Evolutionary conservation across 441 rosid species (phyloP), one percentile per base, ranked within the genome.

Genomic region (Populus hybrid): DNA sequence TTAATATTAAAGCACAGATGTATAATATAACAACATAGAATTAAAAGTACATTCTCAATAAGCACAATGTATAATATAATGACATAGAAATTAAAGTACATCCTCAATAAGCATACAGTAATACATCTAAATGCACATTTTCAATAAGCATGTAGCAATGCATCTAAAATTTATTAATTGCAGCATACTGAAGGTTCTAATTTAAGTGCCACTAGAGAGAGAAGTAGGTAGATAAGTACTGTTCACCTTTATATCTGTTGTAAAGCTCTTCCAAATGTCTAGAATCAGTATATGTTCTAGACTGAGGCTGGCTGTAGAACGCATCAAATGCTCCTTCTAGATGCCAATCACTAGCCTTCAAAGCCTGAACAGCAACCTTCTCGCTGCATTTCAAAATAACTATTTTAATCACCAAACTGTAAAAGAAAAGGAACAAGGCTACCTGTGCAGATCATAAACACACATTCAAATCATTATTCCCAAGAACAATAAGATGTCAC

Each of bases 221-320:
- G 18, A 74, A 42, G 61, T 31, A 3, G 8, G 12, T 69, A 16
- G 35, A 65, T 67, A 63, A 20, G 28, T 59, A 61, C 9, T 77
- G 68, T 84, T 79, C 84, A 85, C 99, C 99, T 94, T 91, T 94
- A 77, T 94, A 95, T 91, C 90, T 90, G 76, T 89, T 87, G 83
- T 92, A 95, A 81, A 95, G 93, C 90, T 92, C 97, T 86, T 95
- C 99, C 89, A 94, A 84, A 85, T 90, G 92, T 86, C 91, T 90
- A 28, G 89, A 80, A 87, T 95, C 98, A 67, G 95, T 87, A 68
- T 76, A 83, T 81, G 88, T 87, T 91, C 85, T 89, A 70, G 86
- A 77, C 50, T 94, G 99, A 6, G 97, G 95, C 76, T 90, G 97
- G 82, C 91, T 92, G 84, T 91, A 96, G 85, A 94, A 94, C 72